phyloP scores from a whole-genome alignment of 2,329 filamentous ascomycete genomes.

The Pseudovirgaria hyperparasitica region DNA sequence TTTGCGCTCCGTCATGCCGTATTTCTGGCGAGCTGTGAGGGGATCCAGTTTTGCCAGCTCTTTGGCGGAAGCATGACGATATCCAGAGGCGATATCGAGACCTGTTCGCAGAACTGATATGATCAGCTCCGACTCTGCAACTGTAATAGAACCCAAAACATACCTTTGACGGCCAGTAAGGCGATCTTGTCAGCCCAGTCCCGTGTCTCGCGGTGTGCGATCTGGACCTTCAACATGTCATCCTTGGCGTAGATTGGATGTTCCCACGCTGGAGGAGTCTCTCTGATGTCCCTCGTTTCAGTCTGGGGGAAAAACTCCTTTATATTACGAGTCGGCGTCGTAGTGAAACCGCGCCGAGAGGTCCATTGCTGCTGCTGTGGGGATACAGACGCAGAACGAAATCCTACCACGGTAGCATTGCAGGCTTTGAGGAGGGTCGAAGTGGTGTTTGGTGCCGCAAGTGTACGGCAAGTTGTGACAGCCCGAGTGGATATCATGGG shows the following conservation, averaged over 20 bases:
- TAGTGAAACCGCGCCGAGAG: constrained; percentile 27
- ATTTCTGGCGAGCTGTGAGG: constrained; percentile 47
- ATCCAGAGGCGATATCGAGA: constrained; percentile 72
- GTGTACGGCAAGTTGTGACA: no score
- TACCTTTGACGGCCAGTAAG: constrained; percentile 59
- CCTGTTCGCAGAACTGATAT: no score
- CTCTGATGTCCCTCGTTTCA: constrained; percentile 30
- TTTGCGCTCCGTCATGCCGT: constrained; percentile 66
- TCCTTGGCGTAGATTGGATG: constrained; percentile 54
- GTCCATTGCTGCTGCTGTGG: constrained; percentile 11
- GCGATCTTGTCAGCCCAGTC: constrained; percentile 68
- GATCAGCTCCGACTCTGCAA: no score
- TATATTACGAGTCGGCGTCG: constrained; percentile 18
- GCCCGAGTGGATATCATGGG: no score
- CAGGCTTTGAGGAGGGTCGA: constrained; percentile 15
- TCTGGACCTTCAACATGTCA: constrained; percentile 61
- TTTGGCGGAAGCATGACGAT: constrained; percentile 53
- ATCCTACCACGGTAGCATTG: constrained; percentile 11
- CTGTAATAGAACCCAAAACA: constrained; percentile 52
- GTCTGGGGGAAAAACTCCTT: constrained; percentile 35
- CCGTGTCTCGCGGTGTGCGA: constrained; percentile 64
- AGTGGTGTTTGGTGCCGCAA: no score
- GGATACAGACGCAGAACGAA: constrained; percentile 11
- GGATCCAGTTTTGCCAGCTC: constrained; percentile 23
- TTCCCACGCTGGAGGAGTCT: constrained; percentile 35